These are phyloP conservation scores for Trichoderma gamsii DNA, from an alignment of 495 filamentous ascomycete species.

Conservation along the genomic window DNA sequence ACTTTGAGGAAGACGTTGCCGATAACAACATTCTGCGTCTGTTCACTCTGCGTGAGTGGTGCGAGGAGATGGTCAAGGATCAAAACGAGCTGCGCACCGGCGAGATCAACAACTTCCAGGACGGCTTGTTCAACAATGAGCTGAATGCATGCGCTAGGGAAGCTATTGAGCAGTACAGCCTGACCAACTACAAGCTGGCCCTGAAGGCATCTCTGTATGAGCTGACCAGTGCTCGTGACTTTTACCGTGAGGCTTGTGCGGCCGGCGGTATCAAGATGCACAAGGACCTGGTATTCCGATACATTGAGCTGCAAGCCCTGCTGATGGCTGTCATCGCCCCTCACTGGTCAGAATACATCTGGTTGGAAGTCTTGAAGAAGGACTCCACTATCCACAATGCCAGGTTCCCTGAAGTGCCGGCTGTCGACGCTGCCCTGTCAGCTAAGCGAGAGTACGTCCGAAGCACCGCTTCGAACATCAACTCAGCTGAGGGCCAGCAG, in stretches of 20 bases:
- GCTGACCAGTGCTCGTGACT: slow-evolving; percentile 76
- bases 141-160: slow-evolving; percentile 77
- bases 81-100: slow-evolving; percentile 63
- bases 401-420: slow-evolving; percentile 65
- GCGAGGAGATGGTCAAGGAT: slow-evolving; percentile 73
- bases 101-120: slow-evolving; percentile 70
- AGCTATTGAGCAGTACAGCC: slow-evolving; percentile 67
- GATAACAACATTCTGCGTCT: slow-evolving; percentile 84
- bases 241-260: slow-evolving; percentile 75
- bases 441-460: slow-evolving; percentile 79
- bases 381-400: slow-evolving; percentile 69
- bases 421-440: slow-evolving; percentile 54
- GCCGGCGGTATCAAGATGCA: slow-evolving; percentile 78
- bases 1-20: slow-evolving; percentile 93
- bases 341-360: slow-evolving; percentile 93
- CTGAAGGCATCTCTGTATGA: slow-evolving; percentile 89
- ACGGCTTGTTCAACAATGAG: slow-evolving; percentile 88
- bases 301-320: slow-evolving; percentile 61
- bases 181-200: slow-evolving; percentile 82
- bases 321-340: slow-evolving; percentile 65
- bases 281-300: slow-evolving; percentile 64
- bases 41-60: slow-evolving; percentile 84
- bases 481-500: slow-evolving; percentile 73
- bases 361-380: slow-evolving; percentile 80
- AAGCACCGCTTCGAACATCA: slow-evolving; percentile 67